Conservation (phyloP, 2,329 filamentous ascomycete genomes). For the Fusarium beomiforme region DNA sequence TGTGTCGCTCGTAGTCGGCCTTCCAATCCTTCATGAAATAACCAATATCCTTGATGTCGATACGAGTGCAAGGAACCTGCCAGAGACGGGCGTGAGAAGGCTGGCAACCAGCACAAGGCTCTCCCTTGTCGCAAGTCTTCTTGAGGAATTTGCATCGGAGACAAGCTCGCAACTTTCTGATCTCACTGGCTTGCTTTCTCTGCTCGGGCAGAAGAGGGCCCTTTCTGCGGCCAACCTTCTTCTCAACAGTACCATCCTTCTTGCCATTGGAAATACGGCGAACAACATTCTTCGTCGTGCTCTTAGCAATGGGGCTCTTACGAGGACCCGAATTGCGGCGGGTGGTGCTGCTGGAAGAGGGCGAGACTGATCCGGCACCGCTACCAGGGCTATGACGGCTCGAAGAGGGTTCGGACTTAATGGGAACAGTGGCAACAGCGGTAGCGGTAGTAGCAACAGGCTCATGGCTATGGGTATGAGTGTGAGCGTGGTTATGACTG, state of each 20-base stretch:
- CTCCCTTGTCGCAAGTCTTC: conserved; percentile 98
- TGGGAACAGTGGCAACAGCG: conserved; percentile 73
- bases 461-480: conserved; percentile 51
- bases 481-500: conserved; percentile 52
- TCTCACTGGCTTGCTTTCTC: conserved; percentile 95
- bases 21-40: conserved; percentile 99
- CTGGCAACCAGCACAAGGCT: conserved; percentile 94
- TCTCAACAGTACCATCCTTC: conserved; percentile 82
- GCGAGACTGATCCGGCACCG: conserved; percentile 68
- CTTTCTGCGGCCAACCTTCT: conserved; percentile 90
- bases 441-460: conserved; percentile 73
- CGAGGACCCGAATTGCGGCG: conserved; percentile 76
- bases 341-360: conserved; percentile 67
- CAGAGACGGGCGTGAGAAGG: conserved; percentile 94
- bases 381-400: conserved; percentile 70
- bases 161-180: conserved; percentile 92
- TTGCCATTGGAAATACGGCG: conserved; percentile 81
- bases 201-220: conserved; percentile 93
- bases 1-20: conserved; percentile 92
- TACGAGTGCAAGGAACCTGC: conserved; percentile 97
- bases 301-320: conserved; percentile 82
- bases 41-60: conserved; percentile 97
- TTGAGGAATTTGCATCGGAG: conserved; percentile 98
- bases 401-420: conserved; percentile 64
- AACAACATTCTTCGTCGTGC: conserved; percentile 79